Evolutionary conservation across 106 monocot species (phyloP).

Genomic region (Apostasia ramifera): DNA sequence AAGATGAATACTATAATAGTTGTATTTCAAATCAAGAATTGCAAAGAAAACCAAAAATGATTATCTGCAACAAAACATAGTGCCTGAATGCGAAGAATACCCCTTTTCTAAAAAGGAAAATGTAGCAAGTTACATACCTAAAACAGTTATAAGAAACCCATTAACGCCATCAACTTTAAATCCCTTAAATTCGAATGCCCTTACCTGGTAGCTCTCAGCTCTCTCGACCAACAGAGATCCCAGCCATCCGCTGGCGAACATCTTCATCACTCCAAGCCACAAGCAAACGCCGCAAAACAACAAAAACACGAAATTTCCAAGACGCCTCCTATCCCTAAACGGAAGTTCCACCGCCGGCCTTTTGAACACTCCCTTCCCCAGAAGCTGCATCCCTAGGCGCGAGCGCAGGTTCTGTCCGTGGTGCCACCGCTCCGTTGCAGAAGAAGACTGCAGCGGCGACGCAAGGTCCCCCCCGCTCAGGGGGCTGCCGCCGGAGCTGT

Average conservation of each 20-base stretch:
- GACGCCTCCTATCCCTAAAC: slow-evolving; percentile 29
- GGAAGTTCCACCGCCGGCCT: slow-evolving; percentile 23
- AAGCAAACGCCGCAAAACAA: slow-evolving; percentile 66
- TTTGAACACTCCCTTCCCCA: slow-evolving; percentile 34
- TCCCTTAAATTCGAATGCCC: not conserved
- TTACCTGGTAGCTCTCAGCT: slow-evolving; percentile 28
- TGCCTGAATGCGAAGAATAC: no score
- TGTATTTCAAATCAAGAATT: no score
- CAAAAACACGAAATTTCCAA: slow-evolving; percentile 67
- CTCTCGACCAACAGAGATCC: slow-evolving; percentile 7
- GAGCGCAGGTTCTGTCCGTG: slow-evolving; percentile 28
- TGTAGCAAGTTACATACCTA: no score
- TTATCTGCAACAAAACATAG: no score
- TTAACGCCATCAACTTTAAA: not conserved
- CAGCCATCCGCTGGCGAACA: slow-evolving; percentile 48
- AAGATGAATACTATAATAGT: no score
- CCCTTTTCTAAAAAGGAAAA: no score
- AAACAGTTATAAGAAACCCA: no score
- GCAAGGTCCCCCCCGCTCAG: slow-evolving; percentile 1
- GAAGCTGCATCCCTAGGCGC: slow-evolving; percentile 28
- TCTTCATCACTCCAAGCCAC: slow-evolving; percentile 56
- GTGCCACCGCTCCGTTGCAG: slow-evolving; percentile 5
- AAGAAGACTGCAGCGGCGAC: not conserved
- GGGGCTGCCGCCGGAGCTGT: slow-evolving; percentile 8
- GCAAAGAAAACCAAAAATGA: no score